Conservation (phyloP, 164 flowering plant species). For the Echeveria elegans region DNA sequence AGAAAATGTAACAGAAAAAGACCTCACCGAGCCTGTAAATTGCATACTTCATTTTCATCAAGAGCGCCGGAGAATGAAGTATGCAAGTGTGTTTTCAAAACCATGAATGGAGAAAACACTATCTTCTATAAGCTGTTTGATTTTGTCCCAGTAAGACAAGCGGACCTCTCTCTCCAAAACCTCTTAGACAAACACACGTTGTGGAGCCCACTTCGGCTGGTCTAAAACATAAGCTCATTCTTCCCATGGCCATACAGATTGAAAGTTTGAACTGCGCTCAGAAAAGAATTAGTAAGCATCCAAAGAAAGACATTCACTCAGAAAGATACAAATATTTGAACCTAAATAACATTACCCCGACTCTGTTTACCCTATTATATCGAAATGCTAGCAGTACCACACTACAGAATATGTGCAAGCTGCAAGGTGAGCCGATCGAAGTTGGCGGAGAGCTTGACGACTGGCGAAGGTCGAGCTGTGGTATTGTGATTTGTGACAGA, state of each 20-base stretch:
- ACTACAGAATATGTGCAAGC: no score
- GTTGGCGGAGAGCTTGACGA: no score
- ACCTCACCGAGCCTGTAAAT: background rate
- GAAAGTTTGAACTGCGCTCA: constrained; percentile 81
- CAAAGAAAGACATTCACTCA: no score
- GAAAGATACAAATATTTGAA: no score
- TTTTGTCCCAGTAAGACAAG: constrained; percentile 94
- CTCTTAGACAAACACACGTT: constrained; percentile 94
- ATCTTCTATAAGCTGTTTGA: constrained; percentile 98
- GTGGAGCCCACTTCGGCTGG: constrained; percentile 98
- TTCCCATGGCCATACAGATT: constrained; percentile 99
- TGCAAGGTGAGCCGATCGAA: no score
- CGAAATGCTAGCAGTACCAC: no score
- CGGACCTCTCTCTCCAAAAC: constrained; percentile 97
- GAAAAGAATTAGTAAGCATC: constrained; percentile 40
- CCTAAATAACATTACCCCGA: no score
- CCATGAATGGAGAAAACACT: constrained; percentile 67
- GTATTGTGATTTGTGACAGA: no score
- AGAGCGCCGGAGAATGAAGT: constrained; percentile 80
- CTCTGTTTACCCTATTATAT: no score
- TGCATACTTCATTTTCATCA: constrained; percentile 73
- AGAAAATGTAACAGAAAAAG: background rate
- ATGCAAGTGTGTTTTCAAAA: constrained; percentile 42
- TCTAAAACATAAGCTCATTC: constrained; percentile 92
- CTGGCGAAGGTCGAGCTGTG: no score